These are phyloP conservation scores for Rachicladosporium sp. DNA, from an alignment of 2,329 filamentous ascomycete species.

Conservation along the genomic window DNA sequence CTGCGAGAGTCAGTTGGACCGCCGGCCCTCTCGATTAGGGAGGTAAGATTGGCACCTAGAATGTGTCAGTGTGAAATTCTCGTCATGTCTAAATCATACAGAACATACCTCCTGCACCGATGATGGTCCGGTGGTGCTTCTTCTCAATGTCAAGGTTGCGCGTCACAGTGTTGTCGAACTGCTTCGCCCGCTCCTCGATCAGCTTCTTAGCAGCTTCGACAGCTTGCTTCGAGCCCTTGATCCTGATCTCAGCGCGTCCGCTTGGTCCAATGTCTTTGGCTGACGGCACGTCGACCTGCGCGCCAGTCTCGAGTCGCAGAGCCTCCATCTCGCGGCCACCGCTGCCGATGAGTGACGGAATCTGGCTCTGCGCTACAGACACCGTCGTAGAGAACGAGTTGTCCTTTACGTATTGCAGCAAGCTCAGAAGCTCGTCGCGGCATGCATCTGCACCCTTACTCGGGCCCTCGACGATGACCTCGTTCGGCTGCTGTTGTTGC, in stretches of 20 bases:
- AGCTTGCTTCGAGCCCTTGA: constrained; percentile 85
- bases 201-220: constrained; percentile 87
- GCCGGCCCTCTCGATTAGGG: constrained; percentile 76
- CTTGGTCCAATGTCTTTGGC: constrained; percentile 54
- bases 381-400: constrained; percentile 71
- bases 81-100: background rate
- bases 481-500: constrained; percentile 57
- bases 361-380: constrained; percentile 77
- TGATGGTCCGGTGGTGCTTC: constrained; percentile 82
- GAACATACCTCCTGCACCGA: constrained; percentile 71
- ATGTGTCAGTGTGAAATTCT: constrained; percentile 26
- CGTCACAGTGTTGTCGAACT: constrained; percentile 82
- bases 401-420: constrained; percentile 82
- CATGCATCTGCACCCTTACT: constrained; percentile 88
- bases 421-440: constrained; percentile 76
- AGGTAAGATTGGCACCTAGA: constrained; percentile 70
- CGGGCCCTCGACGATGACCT: constrained; percentile 81
- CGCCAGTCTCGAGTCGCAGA: constrained; percentile 70
- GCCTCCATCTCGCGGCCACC: constrained; percentile 85
- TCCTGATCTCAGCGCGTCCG: constrained; percentile 68
- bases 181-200: constrained; percentile 70
- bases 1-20: constrained; percentile 77
- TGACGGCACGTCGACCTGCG: constrained; percentile 82
- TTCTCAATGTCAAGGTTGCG: constrained; percentile 82
- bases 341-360: constrained; percentile 87